Evolutionary conservation across 495 filamentous ascomycete species (phyloP), one percentile per base, ranked within the genome.

Genomic region (Chaetomium tenue): DNA sequence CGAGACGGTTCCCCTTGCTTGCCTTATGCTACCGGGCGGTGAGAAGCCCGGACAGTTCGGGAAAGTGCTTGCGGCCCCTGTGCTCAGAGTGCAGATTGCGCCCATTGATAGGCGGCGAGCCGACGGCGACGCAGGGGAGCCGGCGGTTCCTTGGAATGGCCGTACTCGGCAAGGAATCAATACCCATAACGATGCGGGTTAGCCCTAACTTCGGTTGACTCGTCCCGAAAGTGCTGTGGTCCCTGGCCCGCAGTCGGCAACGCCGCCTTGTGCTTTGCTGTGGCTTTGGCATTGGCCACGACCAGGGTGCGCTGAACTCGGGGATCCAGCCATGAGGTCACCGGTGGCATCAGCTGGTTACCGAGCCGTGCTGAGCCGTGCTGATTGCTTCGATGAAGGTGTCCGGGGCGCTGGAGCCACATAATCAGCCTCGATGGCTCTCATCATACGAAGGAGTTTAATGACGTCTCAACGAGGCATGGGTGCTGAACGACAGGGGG

Each of bases 21-120:
- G 54, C 50, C 59, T 63, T 63, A 47, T 57, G 70, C 55, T 25
- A 44, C 62, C 61, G 67, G 70, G 71, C 71, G 70, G 70, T 74
- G 71, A 70, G 64, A 15, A 68, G 57, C 61, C 28, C 58, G 67
- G 63, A 61, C 69, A 9, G 12, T 60, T 70, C 66, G 58, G 69
- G 60, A 67, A 70, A 68, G 65, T 44, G 59, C 33, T 22, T 63
- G 66, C 60, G 56, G 39, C 63, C 65, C 58, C 59, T 58, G 47
- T 57, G 60, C n/a, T 61, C 53, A 63, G 63, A 66, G 67, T 66
- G 42, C 20, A 23, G 42, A 58, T 54, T 23, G 28, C 52, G 47
- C 48, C 50, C 64, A 57, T 16, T 64, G 59, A 67, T 56, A 61
- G 61, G 46, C 50, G 58, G 51, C 63, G 50, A 62, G 44, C 25